Percentiles rank a stretch among this genome's conserved stretches.
These are phyloP conservation scores for Cytospora piceicola DNA, from an alignment of 2,329 filamentous ascomycete genomes.

Conservation along the genomic window DNA sequence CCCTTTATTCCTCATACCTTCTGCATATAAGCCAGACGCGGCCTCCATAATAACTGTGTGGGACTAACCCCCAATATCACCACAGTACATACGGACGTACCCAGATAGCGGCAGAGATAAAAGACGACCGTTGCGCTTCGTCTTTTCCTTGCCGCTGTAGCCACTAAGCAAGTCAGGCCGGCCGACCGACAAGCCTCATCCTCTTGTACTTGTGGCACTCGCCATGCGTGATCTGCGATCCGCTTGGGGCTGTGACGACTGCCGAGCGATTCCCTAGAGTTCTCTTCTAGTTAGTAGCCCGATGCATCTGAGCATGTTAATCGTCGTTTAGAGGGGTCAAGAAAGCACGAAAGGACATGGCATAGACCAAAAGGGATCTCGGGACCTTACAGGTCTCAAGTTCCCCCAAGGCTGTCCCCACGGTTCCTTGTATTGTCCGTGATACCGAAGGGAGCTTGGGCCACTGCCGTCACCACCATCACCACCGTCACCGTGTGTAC, in stretches of 20 bases:
- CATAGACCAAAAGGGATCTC: no score
- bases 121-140: constrained; percentile 13
- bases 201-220: background rate
- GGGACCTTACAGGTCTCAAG: no score
- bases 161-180: constrained; percentile 1
- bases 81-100: no score
- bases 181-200: background rate
- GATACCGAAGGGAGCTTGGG: background rate
- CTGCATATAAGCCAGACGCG: background rate
- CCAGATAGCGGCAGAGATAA: constrained; percentile 14
- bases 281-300: no score
- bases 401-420: no score
- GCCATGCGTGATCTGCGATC: background rate
- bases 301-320: no score
- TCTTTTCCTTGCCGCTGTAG: constrained; percentile 14
- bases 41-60: background rate
- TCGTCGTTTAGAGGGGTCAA: no score
- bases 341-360: no score
- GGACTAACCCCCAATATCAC: background rate
- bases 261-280: background rate
- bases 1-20: constrained; percentile 1
- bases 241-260: background rate
- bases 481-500: no score
- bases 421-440: background rate
- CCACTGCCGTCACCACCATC: background rate